Percentiles rank a stretch among this genome's conserved stretches.
These are phyloP conservation scores for Cladorrhinum sp. DNA, from an alignment of 2,329 filamentous ascomycete species.

Conservation along the genomic window DNA sequence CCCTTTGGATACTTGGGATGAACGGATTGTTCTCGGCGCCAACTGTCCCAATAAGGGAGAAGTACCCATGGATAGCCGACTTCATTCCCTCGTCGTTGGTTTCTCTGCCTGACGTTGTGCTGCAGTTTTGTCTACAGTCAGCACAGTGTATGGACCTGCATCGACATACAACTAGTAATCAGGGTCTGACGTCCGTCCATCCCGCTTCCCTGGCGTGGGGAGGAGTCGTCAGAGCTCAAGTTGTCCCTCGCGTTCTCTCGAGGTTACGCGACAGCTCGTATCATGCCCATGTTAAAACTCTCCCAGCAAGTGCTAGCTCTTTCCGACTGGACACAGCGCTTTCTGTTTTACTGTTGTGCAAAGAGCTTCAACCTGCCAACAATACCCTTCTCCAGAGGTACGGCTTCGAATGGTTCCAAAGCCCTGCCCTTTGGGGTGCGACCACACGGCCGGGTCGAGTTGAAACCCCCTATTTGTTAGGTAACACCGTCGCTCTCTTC, in stretches of 20 bases:
- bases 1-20: background rate
- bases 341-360: background rate
- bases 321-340: constrained; percentile 5
- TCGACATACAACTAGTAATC: background rate
- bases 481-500: background rate
- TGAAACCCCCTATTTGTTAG: background rate
- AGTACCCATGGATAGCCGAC: background rate
- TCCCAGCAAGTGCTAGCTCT: constrained; percentile 2
- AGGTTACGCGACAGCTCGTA: constrained; percentile 20
- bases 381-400: background rate
- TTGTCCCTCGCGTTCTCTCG: no score
- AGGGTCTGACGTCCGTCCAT: background rate
- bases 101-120: background rate
- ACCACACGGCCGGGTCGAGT: background rate
- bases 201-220: background rate
- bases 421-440: background rate
- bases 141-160: background rate
- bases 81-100: background rate
- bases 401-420: background rate
- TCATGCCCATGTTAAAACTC: constrained; percentile 2
- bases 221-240: constrained; percentile 1
- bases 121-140: background rate
- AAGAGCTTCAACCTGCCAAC: background rate
- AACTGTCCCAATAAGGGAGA: background rate
- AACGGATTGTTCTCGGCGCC: background rate